Conservation (phyloP, 106 monocot genomes). For the Dendrobium officinale region DNA sequence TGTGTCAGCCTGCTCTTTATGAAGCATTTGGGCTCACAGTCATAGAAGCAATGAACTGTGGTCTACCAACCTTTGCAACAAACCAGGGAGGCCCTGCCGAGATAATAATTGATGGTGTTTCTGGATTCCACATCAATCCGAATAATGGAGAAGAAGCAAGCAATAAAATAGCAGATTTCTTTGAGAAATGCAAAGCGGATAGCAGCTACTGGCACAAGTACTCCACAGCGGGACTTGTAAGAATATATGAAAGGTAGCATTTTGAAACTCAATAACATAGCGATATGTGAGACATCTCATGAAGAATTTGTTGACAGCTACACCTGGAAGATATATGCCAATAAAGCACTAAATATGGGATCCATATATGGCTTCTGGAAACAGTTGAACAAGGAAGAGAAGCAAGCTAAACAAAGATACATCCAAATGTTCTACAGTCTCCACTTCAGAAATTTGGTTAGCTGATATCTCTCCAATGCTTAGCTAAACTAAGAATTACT, state of each 20-base stretch:
- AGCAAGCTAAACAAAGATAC: conserved; percentile 61
- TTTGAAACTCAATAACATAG: not conserved
- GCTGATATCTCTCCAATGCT: not conserved
- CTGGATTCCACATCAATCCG: conserved; percentile 82
- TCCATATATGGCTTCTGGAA: conserved; percentile 76
- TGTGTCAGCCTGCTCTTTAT: conserved; percentile 76
- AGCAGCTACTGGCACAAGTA: conserved; percentile 69
- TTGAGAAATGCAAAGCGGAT: conserved; percentile 74
- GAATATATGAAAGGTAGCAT: conserved; percentile 86
- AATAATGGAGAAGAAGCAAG: conserved; percentile 64
- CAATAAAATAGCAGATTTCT: conserved; percentile 91
- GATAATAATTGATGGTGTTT: conserved; percentile 86
- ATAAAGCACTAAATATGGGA: conserved; percentile 81
- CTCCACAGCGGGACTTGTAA: conserved; percentile 70
- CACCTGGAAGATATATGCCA: conserved; percentile 98
- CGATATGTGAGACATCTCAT: not conserved
- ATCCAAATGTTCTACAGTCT: conserved; percentile 87
- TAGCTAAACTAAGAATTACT: not conserved
- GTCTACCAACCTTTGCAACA: conserved; percentile 86
- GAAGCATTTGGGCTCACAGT: conserved; percentile 97
- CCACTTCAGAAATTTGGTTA: conserved; percentile 63
- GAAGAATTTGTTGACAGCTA: conserved; percentile 38
- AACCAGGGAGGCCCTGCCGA: conserved; percentile 95
- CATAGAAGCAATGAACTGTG: conserved; percentile 99
- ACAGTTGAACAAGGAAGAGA: conserved; percentile 76